Conservation (phyloP, 805 yeast genomes). For the Yarrowia sp. region DNA sequence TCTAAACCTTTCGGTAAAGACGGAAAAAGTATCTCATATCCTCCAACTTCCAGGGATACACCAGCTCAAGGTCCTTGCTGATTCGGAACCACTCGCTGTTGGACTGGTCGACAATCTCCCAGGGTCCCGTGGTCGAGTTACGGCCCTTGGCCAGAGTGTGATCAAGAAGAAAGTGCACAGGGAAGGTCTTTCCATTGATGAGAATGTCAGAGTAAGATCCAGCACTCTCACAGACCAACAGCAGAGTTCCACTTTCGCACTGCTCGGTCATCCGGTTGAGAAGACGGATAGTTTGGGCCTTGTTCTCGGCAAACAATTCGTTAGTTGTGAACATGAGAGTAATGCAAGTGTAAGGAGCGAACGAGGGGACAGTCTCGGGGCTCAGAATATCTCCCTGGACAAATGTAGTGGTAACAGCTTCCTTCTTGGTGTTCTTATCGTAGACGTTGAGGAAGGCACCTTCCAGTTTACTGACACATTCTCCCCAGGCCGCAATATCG, state of each 20-base stretch:
- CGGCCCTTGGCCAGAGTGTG: conserved; percentile 39
- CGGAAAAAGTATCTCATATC: conserved; percentile 85
- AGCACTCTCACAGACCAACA: conserved; percentile 80
- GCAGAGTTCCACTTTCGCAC: conserved; percentile 55
- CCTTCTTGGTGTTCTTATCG: neutral
- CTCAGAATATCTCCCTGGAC: conserved; percentile 32
- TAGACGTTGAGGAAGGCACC: neutral
- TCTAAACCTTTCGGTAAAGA: conserved; percentile 56
- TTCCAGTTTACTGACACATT: conserved; percentile 46
- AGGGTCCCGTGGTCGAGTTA: conserved; percentile 44
- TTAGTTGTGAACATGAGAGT: conserved; percentile 83
- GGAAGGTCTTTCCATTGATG: conserved; percentile 73
- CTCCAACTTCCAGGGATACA: conserved; percentile 68
- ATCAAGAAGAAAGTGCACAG: conserved; percentile 76
- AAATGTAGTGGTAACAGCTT: neutral
- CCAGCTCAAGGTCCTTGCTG: conserved; percentile 42
- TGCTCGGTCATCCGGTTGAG: conserved; percentile 49
- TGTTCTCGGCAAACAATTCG: conserved; percentile 72
- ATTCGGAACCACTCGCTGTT: conserved; percentile 83
- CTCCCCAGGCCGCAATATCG: conserved; percentile 78
- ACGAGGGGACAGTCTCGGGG: conserved; percentile 31
- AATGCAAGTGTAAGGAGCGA: conserved; percentile 47
- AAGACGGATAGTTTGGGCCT: conserved; percentile 55
- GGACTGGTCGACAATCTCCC: conserved; percentile 62
- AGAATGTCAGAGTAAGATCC: conserved; percentile 82